Evolutionary conservation across 1,139 yeast species (phyloP).

Genomic region (Hanseniaspora uvarum): DNA sequence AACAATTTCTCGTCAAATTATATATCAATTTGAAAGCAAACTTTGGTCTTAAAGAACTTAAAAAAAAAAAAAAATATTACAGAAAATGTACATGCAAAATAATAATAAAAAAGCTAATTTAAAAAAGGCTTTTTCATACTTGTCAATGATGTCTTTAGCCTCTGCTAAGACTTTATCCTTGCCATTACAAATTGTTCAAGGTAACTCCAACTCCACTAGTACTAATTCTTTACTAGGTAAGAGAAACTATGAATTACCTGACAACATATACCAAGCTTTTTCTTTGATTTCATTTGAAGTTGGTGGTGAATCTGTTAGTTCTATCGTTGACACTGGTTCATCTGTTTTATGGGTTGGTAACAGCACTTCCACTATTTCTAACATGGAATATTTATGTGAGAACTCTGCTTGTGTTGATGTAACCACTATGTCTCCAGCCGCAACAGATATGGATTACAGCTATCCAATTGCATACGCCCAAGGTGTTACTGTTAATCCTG

Average conservation of each 20-base stretch:
- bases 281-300: conserved; percentile 7
- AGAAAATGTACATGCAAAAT: not conserved
- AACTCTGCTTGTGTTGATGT: not conserved
- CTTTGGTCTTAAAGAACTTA: no score
- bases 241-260: not conserved
- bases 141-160: not conserved
- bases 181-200: conserved; percentile 9
- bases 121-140: not conserved
- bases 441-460: not conserved
- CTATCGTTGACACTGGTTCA: conserved; percentile 54
- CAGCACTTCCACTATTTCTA: conserved; percentile 19
- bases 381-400: conserved; percentile 2
- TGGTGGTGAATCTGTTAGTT: conserved; percentile 11
- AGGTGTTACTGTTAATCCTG: conserved; percentile 6
- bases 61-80: not conserved
- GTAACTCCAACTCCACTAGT: not conserved
- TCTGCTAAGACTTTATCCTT: conserved; percentile 10
- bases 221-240: not conserved
- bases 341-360: conserved; percentile 55
- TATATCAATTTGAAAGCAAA: no score
- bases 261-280: conserved; percentile 11
- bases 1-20: no score
- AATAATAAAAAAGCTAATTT: not conserved
- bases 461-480: conserved; percentile 10
- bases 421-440: not conserved